Evolutionary conservation across 1,139 yeast species (phyloP).

Genomic region (Yamadazyma aaseri): DNA sequence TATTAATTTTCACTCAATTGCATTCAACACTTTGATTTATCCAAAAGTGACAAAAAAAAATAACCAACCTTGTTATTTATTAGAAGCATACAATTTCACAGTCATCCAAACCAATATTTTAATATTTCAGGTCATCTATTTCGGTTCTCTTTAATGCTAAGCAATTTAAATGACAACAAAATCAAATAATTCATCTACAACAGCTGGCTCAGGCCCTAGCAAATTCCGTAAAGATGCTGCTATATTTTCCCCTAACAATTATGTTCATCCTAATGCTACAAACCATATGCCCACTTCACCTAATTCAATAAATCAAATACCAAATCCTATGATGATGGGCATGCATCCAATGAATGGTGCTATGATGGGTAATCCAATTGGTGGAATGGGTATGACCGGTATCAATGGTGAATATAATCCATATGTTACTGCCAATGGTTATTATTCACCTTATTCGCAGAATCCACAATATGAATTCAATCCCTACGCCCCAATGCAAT

Average conservation of each 20-base stretch:
- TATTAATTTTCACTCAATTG: neutral
- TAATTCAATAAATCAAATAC: conserved; percentile 6
- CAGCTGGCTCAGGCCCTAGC: conserved; percentile 27
- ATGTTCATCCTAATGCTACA: conserved; percentile 9
- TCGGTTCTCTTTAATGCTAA: conserved; percentile 5
- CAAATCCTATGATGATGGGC: conserved; percentile 7
- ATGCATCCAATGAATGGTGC: conserved; percentile 6
- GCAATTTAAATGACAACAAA: conserved; percentile 14
- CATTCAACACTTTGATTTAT: too few species aligned
- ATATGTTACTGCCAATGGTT: conserved; percentile 6
- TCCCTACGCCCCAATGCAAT: conserved; percentile 12
- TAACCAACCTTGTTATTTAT: neutral
- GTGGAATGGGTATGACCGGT: conserved; percentile 3
- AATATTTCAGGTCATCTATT: conserved; percentile 1
- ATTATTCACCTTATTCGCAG: conserved; percentile 12
- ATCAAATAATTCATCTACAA: conserved; percentile 9
- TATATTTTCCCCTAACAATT: conserved; percentile 36
- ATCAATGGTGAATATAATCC: conserved; percentile 3
- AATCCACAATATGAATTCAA: conserved; percentile 14
- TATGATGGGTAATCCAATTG: conserved; percentile 6
- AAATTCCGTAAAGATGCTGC: conserved; percentile 47
- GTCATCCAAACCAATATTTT: neutral
- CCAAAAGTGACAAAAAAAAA: too few species aligned
- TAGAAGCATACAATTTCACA: too few species aligned
- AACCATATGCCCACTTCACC: conserved; percentile 6